Evolutionary conservation across 2,329 filamentous ascomycete genomes (phyloP).

Genomic region (Aspergillus vadensis): DNA sequence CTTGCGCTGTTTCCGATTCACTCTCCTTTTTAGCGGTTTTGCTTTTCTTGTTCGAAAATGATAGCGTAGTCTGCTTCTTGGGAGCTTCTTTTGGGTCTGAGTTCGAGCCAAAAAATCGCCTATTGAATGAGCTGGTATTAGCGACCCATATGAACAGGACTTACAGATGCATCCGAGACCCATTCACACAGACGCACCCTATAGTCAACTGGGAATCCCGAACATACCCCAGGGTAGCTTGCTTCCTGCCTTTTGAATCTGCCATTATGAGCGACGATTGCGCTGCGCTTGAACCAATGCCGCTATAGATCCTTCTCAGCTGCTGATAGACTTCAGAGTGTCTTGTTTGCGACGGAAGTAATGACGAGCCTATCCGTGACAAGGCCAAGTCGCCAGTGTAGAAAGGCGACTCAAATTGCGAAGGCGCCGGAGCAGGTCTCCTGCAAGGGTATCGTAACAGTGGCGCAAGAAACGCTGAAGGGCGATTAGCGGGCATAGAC

Average conservation of each 20-base stretch:
- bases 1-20: constrained; percentile 29
- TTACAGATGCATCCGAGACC: not conserved
- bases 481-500: constrained; percentile 20
- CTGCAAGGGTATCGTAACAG: constrained; percentile 9
- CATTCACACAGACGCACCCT: constrained; percentile 57
- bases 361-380: not conserved
- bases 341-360: not conserved
- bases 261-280: constrained; percentile 15
- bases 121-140: constrained; percentile 41
- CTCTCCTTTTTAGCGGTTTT: constrained; percentile 33
- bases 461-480: constrained; percentile 16
- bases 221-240: constrained; percentile 88
- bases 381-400: not conserved
- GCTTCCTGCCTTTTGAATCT: constrained; percentile 53
- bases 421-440: constrained; percentile 14
- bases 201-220: constrained; percentile 72
- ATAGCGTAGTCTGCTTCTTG: constrained; percentile 74
- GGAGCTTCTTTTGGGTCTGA: constrained; percentile 59
- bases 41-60: constrained; percentile 66
- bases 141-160: not conserved
- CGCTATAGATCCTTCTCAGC: not conserved
- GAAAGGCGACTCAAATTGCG: not conserved
- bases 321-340: not conserved
- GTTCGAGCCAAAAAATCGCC: constrained; percentile 79
- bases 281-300: not conserved